Evolutionary conservation across 2,329 filamentous ascomycete species (phyloP), one percentile per base, ranked within the genome.

Genomic region (Penicillium sp.): DNA sequence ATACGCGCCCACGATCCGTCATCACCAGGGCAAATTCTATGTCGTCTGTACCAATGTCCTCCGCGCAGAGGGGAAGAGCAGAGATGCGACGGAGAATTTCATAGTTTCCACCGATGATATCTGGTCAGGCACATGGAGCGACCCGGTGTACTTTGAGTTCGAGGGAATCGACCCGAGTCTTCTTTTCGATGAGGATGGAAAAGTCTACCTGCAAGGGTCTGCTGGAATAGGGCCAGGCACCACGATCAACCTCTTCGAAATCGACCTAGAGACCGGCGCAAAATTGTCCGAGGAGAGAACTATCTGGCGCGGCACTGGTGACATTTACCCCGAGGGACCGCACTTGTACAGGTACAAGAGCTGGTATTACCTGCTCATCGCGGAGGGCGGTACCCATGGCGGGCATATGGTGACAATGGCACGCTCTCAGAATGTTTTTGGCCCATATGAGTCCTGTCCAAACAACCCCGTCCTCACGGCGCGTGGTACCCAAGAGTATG

Each of bases 341-440:
- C 72, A 73, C 54, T 59, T 65, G 37, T 73, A 72, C 51, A 66
- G 66, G 45, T 68, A 67, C 30, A 69, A 72, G 45, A 69, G 64
- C 3, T 73, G 49, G n/a, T 74, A 73, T 28, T 74, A 74, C 53
- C 53, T 73, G 6, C 22, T 73, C 22, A 66, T 62, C 17, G 67
- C 64, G 0, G 65, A 69, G 28, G 62, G 62, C 2, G 53, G 53
- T 15, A 56, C 53, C 19, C 51, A 54, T 12, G 51, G 51, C 13
- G 51, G 51, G 64, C 83, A 85, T 65, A 82, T 80, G 78, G 81
- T 81, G 30, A 83, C 80, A 0, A 81, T 83, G 71, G 81, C 81
- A 2, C 77, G 82, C 5, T 80, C 81, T 0, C 76, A 68, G 58
- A 73, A 62, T 28, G 70, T 84, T 60, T 85, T 66, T 13, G 83